Evolutionary conservation across 371 early-diverging fungal genomes (phyloP).

Genomic region (Mortierella sp.): DNA sequence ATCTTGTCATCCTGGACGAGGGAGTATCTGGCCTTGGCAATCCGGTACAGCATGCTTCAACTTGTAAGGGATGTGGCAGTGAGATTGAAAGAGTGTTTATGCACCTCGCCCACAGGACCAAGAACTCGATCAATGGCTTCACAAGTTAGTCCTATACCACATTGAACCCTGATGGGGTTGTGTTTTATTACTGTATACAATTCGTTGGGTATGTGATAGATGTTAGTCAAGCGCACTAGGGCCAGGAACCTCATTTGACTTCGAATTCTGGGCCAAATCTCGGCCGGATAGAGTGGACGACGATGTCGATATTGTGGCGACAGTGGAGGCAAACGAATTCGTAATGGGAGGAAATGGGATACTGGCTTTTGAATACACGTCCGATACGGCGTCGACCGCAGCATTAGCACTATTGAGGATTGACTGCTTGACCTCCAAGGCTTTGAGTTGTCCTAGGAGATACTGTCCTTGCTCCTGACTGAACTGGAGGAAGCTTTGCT

Average conservation of each 20-base stretch:
- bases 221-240: no score
- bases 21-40: constrained; percentile 1
- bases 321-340: constrained; percentile 32
- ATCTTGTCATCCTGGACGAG: constrained; percentile 2
- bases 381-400: constrained; percentile 45
- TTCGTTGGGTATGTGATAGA: no score
- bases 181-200: no score
- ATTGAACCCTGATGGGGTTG: no score
- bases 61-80: no score
- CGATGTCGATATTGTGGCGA: constrained; percentile 27
- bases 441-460: constrained; percentile 39
- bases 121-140: no score
- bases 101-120: no score
- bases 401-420: constrained; percentile 44
- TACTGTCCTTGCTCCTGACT: constrained; percentile 50
- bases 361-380: constrained; percentile 39
- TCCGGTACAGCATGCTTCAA: no score
- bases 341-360: constrained; percentile 35
- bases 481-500: constrained; percentile 32
- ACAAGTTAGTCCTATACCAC: no score
- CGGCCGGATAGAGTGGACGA: neutral
- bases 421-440: constrained; percentile 34
- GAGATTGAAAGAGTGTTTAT: no score
- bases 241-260: no score
- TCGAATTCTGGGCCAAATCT: no score